phyloP scores from a whole-genome alignment of 345 rosid species.

The Isatis tinctoria region DNA sequence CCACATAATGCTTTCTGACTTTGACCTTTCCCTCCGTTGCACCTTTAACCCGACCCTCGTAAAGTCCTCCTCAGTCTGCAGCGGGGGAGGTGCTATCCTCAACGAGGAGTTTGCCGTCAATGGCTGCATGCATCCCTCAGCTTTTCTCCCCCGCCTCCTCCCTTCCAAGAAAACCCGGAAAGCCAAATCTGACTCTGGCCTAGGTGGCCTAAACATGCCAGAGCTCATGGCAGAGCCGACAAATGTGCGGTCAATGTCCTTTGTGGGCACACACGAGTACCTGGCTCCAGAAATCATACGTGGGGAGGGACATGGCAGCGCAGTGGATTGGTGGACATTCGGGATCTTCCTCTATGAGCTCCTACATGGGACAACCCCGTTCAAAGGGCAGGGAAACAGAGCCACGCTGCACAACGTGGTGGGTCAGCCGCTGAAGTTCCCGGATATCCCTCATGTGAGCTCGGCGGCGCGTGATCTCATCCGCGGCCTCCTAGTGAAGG shows the following conservation, averaged over 20 bases:
- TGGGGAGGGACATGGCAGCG: conserved; percentile 96
- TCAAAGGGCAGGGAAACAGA: conserved; percentile 85
- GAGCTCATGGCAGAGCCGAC: conserved; percentile 97
- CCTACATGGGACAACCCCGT: conserved; percentile 82
- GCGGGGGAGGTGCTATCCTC: conserved; percentile 47
- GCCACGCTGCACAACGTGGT: conserved; percentile 90
- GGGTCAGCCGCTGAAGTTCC: conserved; percentile 84
- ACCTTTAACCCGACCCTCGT: conserved; percentile 80
- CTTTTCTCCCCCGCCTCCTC: conserved; percentile 70
- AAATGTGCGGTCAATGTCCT: conserved; percentile 88
- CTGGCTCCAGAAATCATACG: conserved; percentile 88
- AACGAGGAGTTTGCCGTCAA: conserved; percentile 62
- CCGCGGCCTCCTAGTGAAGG: conserved; percentile 70
- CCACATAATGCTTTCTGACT: conserved; percentile 92
- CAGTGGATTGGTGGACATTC: conserved; percentile 98
- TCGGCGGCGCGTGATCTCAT: conserved; percentile 73
- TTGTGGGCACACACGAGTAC: conserved; percentile 93
- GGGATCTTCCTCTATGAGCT: conserved; percentile 90
- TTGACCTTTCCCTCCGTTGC: conserved; percentile 85
- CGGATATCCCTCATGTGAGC: conserved; percentile 65
- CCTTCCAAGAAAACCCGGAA: conserved; percentile 85
- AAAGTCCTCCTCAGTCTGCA: conserved; percentile 65
- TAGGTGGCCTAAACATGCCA: conserved; percentile 56
- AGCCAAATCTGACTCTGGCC: conserved; percentile 82
- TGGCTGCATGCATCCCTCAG: conserved; percentile 79